Evolutionary conservation across 2,329 filamentous ascomycete species (phyloP).

Genomic region (Neonectria magnoliae): DNA sequence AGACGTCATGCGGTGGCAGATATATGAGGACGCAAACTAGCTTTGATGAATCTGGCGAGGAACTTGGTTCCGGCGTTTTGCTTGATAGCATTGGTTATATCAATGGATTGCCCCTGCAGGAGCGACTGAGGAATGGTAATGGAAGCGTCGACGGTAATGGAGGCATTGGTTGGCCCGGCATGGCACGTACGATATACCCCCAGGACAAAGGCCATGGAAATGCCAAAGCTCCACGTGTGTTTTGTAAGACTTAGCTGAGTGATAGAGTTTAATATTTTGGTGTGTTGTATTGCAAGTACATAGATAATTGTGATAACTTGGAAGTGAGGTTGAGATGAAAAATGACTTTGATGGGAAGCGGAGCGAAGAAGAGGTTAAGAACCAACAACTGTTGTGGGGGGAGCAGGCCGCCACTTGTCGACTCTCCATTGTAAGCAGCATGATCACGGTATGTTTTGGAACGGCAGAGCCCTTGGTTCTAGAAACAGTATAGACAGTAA

Average conservation of each 20-base stretch:
- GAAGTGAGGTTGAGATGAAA: not conserved
- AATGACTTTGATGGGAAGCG: not conserved
- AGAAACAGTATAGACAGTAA: not conserved
- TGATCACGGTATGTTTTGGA: too few species aligned
- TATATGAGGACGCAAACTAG: not conserved
- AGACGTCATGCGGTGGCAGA: not conserved
- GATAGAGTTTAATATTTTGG: not conserved
- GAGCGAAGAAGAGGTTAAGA: too few species aligned
- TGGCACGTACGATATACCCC: conserved; percentile 2
- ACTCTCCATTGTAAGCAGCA: too few species aligned
- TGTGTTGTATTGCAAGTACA: too few species aligned
- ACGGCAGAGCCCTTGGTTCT: not conserved
- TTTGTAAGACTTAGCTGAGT: not conserved
- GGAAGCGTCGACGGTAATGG: not conserved
- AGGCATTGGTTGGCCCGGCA: not conserved
- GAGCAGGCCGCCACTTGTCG: too few species aligned
- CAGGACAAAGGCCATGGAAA: not conserved
- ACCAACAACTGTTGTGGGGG: not conserved
- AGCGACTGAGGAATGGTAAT: not conserved
- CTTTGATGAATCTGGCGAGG: not conserved
- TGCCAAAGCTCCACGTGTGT: not conserved
- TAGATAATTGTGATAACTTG: not conserved
- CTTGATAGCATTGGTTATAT: not conserved
- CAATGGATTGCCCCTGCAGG: not conserved
- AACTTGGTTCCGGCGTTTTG: not conserved